Base-by-base conservation (phyloP, 768 basidiomycete genomes). In the Kwoniella dendrophila region DNA sequence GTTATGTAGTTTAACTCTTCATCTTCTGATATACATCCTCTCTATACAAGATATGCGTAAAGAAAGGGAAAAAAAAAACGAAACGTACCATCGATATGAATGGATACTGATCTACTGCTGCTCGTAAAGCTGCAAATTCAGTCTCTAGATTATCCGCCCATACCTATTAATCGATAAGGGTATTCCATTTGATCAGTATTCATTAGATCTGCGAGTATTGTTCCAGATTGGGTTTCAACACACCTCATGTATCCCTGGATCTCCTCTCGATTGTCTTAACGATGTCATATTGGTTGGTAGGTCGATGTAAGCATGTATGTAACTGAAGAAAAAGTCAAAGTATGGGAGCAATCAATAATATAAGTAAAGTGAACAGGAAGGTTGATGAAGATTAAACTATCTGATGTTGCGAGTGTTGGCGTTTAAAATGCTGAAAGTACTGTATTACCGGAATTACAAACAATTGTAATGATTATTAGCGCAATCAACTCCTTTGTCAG, bases 121-220 rank as follows among this genome's bases (percentile, higher is more conserved):
- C 86, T 54, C 96, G 86, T 57, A 98, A 88, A 69, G 85, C 86
- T 11, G 85, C 86, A 86, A 99, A 93, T 82, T 98, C 96, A 38
- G 83, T 82, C 66, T 97, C 93, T 65, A 99, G 87, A 80, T 94
- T 96, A 36, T 87, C 88, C 1, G 86, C 86, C 94, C 95, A 99
- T 72, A 99, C 95, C 73, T 99, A 49, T 10, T 10, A 4, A 44
- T 24, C 14, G 8, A 18, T 8, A 18, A 8, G 18, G 8, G 36
- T 16, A 49, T 12, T 4, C 47, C 2, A 26, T 4, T 2, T 29
- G 29, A 49, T 49, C 29, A 49, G 47, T 14, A 49, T 49, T n/a
- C n/a, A n/a, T n/a, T n/a, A n/a, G 47, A 11, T 24, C 20, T 22
- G 24, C 24, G 24, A 11, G 11, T 44, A 27, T 18, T 11, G 2